Evolutionary conservation across 768 basidiomycete species (phyloP), one percentile per base, ranked within the genome.

Genomic region (Polyporus arcularius): DNA sequence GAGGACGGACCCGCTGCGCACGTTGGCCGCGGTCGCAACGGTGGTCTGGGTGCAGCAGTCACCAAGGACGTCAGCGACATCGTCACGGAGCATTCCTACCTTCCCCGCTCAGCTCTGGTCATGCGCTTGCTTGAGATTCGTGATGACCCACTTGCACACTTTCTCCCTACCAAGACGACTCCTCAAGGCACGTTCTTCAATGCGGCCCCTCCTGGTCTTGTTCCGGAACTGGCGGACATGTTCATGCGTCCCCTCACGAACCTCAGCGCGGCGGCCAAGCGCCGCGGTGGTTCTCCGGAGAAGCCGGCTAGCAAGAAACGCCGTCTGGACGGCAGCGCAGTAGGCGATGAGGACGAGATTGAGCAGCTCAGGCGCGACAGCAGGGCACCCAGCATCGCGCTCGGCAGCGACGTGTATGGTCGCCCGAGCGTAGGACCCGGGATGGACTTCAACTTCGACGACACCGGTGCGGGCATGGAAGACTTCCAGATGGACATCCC

Each of bases 71-170:
- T 89, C 56, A 87, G 85, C 55, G 82, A 81, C 57, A 94, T 95
- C 64, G 77, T 92, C 53, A 85, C 87, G 11, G 84, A 90, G 62
- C 92, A 95, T 52, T 86, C 87, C 50, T 96, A 87, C 73, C 85
- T 98, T 32, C 94, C 95, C 6, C 83, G 88, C 16, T 95, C 95
- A 2, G 78, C 91, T 2, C 78, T 92, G 48, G 85, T 96, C 56
- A 88, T 96, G 85, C 88, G 91, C 32, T 82, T 98, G 16, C 80
- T 92, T 56, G 88, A 92, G 68, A 92, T 97, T 65, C 85, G 90
- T 30, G 85, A 89, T 10, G 91, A 97, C 68, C 95, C 94, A 26
- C 74, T 91, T 4, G 78, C 86, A 8, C 88, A 94, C 72, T 98
- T 94, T 78, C 76, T 97, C 49, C 94, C 96, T 10, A 91, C 88